phyloP scores from a whole-genome alignment of 495 filamentous ascomycete genomes.

The Halenospora varia region DNA sequence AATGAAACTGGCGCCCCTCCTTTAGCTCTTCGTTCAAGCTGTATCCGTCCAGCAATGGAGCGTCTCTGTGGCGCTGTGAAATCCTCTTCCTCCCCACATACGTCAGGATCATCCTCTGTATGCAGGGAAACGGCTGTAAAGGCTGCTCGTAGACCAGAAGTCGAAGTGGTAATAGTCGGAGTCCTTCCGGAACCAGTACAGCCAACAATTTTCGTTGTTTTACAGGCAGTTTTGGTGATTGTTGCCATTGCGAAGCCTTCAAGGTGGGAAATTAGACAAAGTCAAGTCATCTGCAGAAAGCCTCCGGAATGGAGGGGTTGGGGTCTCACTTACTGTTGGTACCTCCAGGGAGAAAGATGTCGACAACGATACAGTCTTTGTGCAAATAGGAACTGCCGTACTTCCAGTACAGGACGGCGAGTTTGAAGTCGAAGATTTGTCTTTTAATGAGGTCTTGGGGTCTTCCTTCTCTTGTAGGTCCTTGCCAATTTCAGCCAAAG shows the following conservation, averaged over 20 bases:
- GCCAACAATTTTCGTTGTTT: not conserved
- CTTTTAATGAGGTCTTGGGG: not conserved
- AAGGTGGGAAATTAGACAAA: no score
- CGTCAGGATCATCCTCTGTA: not conserved
- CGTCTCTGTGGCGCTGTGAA: not conserved
- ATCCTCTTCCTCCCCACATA: not conserved
- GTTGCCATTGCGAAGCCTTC: not conserved
- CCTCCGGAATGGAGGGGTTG: no score
- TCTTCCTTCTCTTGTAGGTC: not conserved
- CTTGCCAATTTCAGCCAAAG: not conserved
- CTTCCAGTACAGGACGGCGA: not conserved
- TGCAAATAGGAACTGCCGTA: not conserved
- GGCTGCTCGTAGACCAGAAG: not conserved
- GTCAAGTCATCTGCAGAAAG: no score
- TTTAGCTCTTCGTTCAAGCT: not conserved
- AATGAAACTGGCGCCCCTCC: not conserved
- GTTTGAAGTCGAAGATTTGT: not conserved
- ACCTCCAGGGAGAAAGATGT: not conserved
- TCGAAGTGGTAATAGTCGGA: not conserved
- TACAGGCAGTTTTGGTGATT: not conserved
- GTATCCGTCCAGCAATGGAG: not conserved
- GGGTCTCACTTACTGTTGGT: no score
- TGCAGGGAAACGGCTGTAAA: not conserved
- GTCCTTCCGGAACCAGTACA: not conserved
- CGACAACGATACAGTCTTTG: not conserved